These are phyloP conservation scores for Tetrastigma voinierianum DNA, from an alignment of 164 flowering plant species.

Conservation along the genomic window DNA sequence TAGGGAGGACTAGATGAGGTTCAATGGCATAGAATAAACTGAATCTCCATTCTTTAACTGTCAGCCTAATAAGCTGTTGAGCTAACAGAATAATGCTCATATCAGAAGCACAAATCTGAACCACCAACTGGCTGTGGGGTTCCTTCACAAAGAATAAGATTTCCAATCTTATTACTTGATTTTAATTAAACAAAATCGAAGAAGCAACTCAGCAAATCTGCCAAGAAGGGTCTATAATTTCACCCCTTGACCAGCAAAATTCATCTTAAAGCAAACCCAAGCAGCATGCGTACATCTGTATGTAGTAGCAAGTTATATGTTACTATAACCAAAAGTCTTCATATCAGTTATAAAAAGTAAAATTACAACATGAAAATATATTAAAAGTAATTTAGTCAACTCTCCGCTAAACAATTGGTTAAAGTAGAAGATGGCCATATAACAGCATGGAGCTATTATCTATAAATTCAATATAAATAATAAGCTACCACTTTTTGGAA, in stretches of 20 bases:
- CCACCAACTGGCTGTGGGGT: not conserved
- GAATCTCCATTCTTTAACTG: not conserved
- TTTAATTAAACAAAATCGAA: not conserved
- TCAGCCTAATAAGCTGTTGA: not conserved
- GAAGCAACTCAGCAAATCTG: too few species aligned
- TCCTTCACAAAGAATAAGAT: not conserved
- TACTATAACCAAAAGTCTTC: not conserved
- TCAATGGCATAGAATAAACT: not conserved
- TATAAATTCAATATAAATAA: too few species aligned
- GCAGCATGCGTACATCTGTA: not conserved
- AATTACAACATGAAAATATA: too few species aligned
- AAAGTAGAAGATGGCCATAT: too few species aligned
- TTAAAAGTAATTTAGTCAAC: too few species aligned
- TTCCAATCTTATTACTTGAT: not conserved
- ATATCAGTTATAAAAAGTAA: too few species aligned
- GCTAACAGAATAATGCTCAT: not conserved
- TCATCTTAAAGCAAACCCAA: too few species aligned
- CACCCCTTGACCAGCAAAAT: too few species aligned
- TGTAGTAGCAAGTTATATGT: not conserved
- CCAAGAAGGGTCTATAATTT: too few species aligned
- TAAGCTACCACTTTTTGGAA: too few species aligned
- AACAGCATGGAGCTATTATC: too few species aligned
- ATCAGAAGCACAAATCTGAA: not conserved
- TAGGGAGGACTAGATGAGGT: not conserved
- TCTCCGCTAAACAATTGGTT: too few species aligned